These are phyloP conservation scores for Musa beccarii DNA, from an alignment of 176 grass and related monocot genomes.

Conservation along the genomic window DNA sequence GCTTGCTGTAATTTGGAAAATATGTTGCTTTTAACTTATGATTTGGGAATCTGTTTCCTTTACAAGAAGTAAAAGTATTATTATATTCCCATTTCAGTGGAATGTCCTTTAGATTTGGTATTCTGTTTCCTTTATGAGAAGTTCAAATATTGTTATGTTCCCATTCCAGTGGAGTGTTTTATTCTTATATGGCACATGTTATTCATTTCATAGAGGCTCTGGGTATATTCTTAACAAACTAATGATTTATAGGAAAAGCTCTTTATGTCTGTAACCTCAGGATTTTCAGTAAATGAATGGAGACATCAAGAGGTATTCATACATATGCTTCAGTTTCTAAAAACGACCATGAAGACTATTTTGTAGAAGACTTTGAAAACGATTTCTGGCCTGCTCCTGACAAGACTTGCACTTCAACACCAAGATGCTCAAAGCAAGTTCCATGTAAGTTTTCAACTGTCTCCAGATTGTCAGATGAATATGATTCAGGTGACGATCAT, in stretches of 20 bases:
- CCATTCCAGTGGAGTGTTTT: too few species aligned
- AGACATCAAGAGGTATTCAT: background rate
- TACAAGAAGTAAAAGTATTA: too few species aligned
- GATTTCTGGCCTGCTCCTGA: conserved; percentile 8
- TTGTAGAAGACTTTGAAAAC: background rate
- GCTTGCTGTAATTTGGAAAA: too few species aligned
- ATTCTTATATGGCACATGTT: background rate
- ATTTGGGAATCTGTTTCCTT: too few species aligned
- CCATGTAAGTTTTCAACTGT: conserved; percentile 13
- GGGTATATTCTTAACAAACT: background rate
- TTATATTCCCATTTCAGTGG: too few species aligned
- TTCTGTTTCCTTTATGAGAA: too few species aligned
- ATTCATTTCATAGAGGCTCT: background rate
- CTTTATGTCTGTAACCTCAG: too few species aligned
- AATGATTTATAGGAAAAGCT: background rate
- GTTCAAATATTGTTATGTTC: too few species aligned
- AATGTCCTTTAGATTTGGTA: too few species aligned
- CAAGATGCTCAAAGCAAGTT: conserved; percentile 23
- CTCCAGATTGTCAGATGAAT: conserved; percentile 26
- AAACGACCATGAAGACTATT: background rate
- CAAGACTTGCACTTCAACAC: conserved; percentile 24
- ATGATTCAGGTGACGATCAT: conserved; percentile 25
- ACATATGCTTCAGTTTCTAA: background rate
- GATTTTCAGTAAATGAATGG: conserved; percentile 2
- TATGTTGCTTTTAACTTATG: too few species aligned